Conservation (phyloP, 352 stramenopile species). For the Stramenopiles sp. region DNA sequence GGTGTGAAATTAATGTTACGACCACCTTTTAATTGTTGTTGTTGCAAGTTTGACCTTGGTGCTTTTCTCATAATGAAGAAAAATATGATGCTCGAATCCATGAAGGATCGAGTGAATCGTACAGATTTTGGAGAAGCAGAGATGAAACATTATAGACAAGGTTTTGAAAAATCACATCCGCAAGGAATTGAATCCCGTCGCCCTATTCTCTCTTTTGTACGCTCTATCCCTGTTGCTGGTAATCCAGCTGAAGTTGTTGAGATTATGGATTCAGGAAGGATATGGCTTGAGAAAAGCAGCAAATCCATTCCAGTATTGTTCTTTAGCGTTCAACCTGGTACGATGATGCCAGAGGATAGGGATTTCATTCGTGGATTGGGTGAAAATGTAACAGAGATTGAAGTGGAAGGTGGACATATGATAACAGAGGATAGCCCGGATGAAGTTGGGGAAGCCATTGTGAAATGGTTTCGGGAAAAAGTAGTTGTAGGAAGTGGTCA, state of each 20-base stretch:
- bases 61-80: conserved; percentile 6
- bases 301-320: background rate
- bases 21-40: background rate
- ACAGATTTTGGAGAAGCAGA: background rate
- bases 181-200: background rate
- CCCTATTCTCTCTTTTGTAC: conserved; percentile 4
- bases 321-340: conserved; percentile 5
- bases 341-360: background rate
- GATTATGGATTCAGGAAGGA: conserved; percentile 8
- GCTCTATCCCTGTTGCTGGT: background rate
- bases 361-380: conserved; percentile 3
- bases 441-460: conserved; percentile 1
- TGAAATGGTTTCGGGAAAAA: conserved; percentile 9
- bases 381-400: conserved; percentile 1
- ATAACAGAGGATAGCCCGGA: conserved; percentile 1
- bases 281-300: background rate
- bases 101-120: background rate
- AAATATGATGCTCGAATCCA: background rate
- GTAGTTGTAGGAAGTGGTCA: no score
- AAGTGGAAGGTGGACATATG: background rate
- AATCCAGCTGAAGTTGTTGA: conserved; percentile 1
- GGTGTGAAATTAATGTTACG: conserved; percentile 1
- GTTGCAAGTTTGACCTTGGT: background rate
- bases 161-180: background rate
- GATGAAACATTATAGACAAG: conserved; percentile 2